Base-by-base conservation (phyloP, 352 stramenopile genomes). In the Globisporangium iwayamae region DNA sequence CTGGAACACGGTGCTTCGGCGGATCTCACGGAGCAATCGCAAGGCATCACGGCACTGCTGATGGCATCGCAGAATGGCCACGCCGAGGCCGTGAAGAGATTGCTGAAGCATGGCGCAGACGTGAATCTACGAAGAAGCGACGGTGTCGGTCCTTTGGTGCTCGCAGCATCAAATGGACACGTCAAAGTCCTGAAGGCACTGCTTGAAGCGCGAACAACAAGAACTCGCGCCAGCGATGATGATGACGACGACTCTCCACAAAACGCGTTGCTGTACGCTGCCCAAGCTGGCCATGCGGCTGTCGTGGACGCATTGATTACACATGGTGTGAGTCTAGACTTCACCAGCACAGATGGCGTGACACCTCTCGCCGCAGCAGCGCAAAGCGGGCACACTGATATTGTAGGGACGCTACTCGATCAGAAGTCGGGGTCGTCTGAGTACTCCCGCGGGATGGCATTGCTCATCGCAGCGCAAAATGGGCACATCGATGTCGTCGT, bases 1-100 rank as follows among this genome's bases (percentile, higher is more conserved):
- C 22, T 64, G 47, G 32, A 41, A 7, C 30, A 56, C n/a, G 20
- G 46, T 20, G 58, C 58, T 9, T 25, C 34, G 0, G 58, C 46
- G 9, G 36, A 57, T 28, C 32, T 56, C 10, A 39, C 7, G 4
- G 58, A 64, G 20, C 18, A 22, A 16, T 51, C 34, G 28, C 48
- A 64, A 18, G 58, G 58, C 14, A 50, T 64, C 0, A 64, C 48
- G 9, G 58, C 58, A 34, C 22, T 64, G 46, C 58, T 51, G 4
- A 64, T 64, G 56, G 56, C 56, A 5, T 30, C 56, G 22, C 56
- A 62, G 25, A 62, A 62, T 62, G 56, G 56, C 3, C 58, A 64
- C 58, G 50, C 36, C 11, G 50, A 56, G 10, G 38, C 39, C 13
- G 46, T 57, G 18, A 38, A 30, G 28, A 13, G 20, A 14, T 14